These are phyloP conservation scores for Sistotremastrum niveocremeum DNA, from an alignment of 768 basidiomycete genomes.

Conservation along the genomic window DNA sequence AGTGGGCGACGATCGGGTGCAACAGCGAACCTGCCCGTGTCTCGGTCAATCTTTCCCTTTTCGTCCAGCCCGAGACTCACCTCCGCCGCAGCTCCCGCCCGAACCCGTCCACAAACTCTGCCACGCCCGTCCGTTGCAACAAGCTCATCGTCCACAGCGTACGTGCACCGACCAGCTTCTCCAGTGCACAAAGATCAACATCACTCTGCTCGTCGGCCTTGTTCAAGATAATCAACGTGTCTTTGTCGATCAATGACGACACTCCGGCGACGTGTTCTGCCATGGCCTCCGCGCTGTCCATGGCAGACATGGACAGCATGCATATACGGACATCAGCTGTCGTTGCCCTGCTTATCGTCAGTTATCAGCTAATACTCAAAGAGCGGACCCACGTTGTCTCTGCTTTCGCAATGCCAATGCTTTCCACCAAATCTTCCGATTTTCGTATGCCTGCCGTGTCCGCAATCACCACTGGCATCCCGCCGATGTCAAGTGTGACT, in stretches of 20 bases:
- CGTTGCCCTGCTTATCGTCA: slow-evolving; percentile 33
- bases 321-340: slow-evolving; percentile 65
- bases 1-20: slow-evolving; percentile 29
- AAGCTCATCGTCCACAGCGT: slow-evolving; percentile 32
- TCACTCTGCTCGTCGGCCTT: slow-evolving; percentile 47
- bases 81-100: slow-evolving; percentile 33
- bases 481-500: slow-evolving; percentile 77
- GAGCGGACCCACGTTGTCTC: slow-evolving; percentile 38
- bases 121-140: slow-evolving; percentile 39
- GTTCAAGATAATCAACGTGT: slow-evolving; percentile 66
- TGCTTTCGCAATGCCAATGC: slow-evolving; percentile 70
- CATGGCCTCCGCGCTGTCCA: slow-evolving; percentile 7
- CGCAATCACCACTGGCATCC: slow-evolving; percentile 63
- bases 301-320: slow-evolving; percentile 57
- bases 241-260: slow-evolving; percentile 36
- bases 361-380: neutral
- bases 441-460: slow-evolving; percentile 79
- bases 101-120: slow-evolving; percentile 47
- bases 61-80: slow-evolving; percentile 20
- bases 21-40: slow-evolving; percentile 13
- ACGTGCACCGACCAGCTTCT: neutral
- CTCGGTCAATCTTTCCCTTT: neutral
- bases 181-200: neutral
- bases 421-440: slow-evolving; percentile 60
- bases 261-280: slow-evolving; percentile 24